Percentiles rank a stretch among this genome's conserved stretches.
phyloP scores from a whole-genome alignment of 371 early-diverging fungal species.

The Dichotomocladium elegans region DNA sequence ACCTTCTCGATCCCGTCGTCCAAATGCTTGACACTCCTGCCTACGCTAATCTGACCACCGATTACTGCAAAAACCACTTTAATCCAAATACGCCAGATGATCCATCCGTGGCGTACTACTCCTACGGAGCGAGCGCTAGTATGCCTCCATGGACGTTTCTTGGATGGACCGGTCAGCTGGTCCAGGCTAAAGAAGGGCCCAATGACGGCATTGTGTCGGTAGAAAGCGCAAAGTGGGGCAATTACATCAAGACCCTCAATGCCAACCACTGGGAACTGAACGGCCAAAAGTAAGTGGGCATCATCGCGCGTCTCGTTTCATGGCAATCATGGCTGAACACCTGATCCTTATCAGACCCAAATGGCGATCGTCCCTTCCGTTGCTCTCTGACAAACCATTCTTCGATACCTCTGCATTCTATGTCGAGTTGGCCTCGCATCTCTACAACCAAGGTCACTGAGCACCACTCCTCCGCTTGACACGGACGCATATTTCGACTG shows the following conservation, averaged over 20 bases:
- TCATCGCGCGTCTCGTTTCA: neutral
- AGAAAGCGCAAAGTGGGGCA: constrained; percentile 83
- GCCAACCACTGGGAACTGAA: constrained; percentile 87
- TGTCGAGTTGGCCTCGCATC: constrained; percentile 62
- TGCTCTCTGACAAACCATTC: constrained; percentile 1
- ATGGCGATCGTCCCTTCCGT: neutral
- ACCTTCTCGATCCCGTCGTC: constrained; percentile 13
- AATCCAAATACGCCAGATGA: constrained; percentile 84
- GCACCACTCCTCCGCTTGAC: neutral
- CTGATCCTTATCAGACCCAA: neutral
- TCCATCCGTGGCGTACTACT: constrained; percentile 74
- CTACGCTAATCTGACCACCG: constrained; percentile 83
- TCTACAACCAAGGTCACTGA: constrained; percentile 50
- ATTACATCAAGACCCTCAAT: constrained; percentile 73
- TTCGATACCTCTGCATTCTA: constrained; percentile 82
- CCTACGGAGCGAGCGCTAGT: constrained; percentile 67
- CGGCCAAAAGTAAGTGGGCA: constrained; percentile 22
- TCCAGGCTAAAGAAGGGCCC: constrained; percentile 73
- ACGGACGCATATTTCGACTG: too few species aligned
- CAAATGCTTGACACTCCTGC: constrained; percentile 79
- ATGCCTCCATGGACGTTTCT: constrained; percentile 51
- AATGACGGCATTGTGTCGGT: constrained; percentile 91
- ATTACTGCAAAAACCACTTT: constrained; percentile 76
- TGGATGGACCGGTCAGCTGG: constrained; percentile 66
- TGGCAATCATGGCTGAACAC: neutral